Evolutionary conservation across 495 filamentous ascomycete genomes (phyloP).

Genomic region (Xylaria venustula): DNA sequence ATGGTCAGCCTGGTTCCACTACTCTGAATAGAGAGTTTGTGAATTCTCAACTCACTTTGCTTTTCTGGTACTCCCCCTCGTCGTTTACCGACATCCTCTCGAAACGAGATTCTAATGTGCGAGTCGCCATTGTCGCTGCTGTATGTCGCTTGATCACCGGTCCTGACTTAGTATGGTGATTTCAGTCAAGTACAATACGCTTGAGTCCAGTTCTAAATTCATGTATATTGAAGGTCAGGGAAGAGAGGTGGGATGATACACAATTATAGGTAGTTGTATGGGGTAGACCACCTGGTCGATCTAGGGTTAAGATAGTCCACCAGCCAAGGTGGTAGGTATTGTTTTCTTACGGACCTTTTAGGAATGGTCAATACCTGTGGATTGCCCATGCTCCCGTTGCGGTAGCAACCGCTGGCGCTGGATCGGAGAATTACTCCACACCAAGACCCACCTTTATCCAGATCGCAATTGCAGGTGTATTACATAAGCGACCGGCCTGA

Average conservation of each 20-base stretch:
- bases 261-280: background rate
- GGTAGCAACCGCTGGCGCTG: background rate
- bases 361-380: no score
- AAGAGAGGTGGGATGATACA: no score
- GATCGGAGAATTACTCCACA: background rate
- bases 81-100: constrained; percentile 81
- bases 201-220: no score
- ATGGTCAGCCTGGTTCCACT: constrained; percentile 28
- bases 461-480: no score
- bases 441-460: background rate
- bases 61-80: constrained; percentile 73
- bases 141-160: background rate
- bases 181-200: no score
- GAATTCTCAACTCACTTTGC: constrained; percentile 56
- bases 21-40: background rate
- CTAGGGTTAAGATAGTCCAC: background rate
- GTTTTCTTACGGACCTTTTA: background rate
- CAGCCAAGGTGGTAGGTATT: background rate
- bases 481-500: no score
- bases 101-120: constrained; percentile 70
- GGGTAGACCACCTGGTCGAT: no score
- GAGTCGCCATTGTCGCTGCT: constrained; percentile 42
- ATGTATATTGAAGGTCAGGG: no score
- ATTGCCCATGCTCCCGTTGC: background rate
- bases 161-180: background rate